Evolutionary conservation across 345 rosid species (phyloP).

Genomic region (Salix suchowensis): DNA sequence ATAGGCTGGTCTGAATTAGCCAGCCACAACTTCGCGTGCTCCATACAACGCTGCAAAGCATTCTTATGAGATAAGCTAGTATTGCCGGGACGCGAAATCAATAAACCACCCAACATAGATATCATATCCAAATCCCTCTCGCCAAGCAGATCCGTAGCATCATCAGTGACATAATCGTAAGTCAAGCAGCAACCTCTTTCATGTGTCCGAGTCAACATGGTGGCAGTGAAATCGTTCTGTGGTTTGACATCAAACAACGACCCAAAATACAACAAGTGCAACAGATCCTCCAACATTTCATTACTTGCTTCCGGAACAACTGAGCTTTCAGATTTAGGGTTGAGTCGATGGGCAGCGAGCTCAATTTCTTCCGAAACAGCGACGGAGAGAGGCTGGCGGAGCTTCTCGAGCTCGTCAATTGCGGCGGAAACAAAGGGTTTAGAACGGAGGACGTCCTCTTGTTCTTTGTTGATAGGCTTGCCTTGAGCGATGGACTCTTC

Average conservation of each 20-base stretch:
- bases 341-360: conserved; percentile 31
- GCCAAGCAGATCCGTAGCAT: conserved; percentile 78
- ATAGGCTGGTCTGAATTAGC: conserved; percentile 57
- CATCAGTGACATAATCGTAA: conserved; percentile 87
- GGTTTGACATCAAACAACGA: conserved; percentile 75
- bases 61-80: conserved; percentile 73
- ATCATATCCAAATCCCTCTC: conserved; percentile 80
- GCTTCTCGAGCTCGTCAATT: conserved; percentile 89
- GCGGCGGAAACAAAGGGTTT: conserved; percentile 57
- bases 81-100: conserved; percentile 76
- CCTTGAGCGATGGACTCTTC: conserved; percentile 81
- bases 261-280: conserved; percentile 75
- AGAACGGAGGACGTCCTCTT: conserved; percentile 78
- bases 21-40: conserved; percentile 77
- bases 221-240: conserved; percentile 71
- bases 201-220: conserved; percentile 74
- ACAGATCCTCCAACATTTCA: conserved; percentile 50
- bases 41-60: conserved; percentile 64
- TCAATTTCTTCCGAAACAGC: conserved; percentile 74
- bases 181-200: conserved; percentile 90
- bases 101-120: conserved; percentile 50
- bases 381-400: conserved; percentile 55
- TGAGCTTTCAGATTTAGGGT: not conserved
- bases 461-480: conserved; percentile 73
- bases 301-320: conserved; percentile 15